Percentiles rank a stretch among this genome's conserved stretches.
phyloP scores from a whole-genome alignment of 1,284 basidiomycete genomes.

The Cutaneotrichosporon dermatis region DNA sequence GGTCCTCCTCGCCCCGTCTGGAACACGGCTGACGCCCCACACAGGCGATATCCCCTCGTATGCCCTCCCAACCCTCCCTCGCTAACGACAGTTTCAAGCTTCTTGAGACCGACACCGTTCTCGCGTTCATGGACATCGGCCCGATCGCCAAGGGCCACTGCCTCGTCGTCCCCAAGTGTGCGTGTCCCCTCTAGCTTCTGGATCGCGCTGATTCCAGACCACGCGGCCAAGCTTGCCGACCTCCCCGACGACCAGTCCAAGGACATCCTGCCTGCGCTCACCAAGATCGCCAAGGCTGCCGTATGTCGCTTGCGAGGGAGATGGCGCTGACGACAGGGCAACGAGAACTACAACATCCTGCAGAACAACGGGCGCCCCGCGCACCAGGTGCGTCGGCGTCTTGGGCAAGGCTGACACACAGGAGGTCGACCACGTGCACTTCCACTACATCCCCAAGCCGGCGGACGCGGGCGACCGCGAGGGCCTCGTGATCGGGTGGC shows the following conservation, averaged over 20 bases:
- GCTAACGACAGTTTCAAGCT: too few relatives aligned
- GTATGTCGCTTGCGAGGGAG: background rate
- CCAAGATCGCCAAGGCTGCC: conserved; percentile 70
- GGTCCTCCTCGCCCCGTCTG: too few relatives aligned
- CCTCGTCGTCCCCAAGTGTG: too few relatives aligned
- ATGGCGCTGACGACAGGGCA: conserved; percentile 45
- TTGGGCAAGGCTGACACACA: too few relatives aligned
- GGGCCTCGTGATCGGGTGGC: conserved; percentile 77
- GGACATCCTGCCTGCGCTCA: conserved; percentile 70
- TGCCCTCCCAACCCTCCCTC: too few relatives aligned
- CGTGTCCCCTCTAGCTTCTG: too few relatives aligned
- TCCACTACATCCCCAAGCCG: conserved; percentile 75
- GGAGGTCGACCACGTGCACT: conserved; percentile 81
- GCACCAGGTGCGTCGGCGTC: conserved; percentile 59
- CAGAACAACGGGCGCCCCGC: conserved; percentile 80
- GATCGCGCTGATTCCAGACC: too few relatives aligned
- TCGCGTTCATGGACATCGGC: too few relatives aligned
- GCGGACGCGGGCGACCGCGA: conserved; percentile 57
- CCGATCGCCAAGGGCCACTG: too few relatives aligned
- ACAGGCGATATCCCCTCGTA: too few relatives aligned
- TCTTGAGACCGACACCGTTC: too few relatives aligned
- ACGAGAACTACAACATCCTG: conserved; percentile 79
- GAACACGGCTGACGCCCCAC: too few relatives aligned
- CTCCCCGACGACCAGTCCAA: conserved; percentile 72
- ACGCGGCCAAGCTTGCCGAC: conserved; percentile 70